Evolutionary conservation across 1,139 yeast species (phyloP).

Genomic region (Spathaspora sp.): DNA sequence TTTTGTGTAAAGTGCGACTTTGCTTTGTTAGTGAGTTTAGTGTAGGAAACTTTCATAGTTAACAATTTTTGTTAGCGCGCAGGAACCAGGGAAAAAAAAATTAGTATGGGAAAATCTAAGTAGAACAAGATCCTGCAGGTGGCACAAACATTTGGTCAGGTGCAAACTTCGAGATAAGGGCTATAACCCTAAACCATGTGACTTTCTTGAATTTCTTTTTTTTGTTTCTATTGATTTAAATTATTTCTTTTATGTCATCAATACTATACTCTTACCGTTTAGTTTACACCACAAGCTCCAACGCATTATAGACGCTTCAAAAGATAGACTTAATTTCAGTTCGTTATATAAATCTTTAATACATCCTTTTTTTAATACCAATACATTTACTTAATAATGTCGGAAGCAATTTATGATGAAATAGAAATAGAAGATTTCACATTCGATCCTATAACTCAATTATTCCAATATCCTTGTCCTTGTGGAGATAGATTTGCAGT

Average conservation of each 20-base stretch:
- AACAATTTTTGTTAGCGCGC: not conserved
- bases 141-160: not conserved
- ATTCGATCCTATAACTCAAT: constrained; percentile 74
- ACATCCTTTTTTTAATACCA: not conserved
- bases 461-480: constrained; percentile 95
- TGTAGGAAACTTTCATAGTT: not conserved
- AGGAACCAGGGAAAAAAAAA: not conserved
- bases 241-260: not conserved
- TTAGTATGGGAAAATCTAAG: not conserved
- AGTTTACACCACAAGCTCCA: not conserved
- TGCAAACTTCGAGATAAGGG: not conserved
- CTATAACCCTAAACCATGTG: constrained; percentile 5
- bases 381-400: constrained; percentile 10
- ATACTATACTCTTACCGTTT: not conserved
- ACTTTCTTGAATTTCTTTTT: constrained; percentile 5
- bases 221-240: not conserved
- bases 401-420: constrained; percentile 81
- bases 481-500: constrained; percentile 96
- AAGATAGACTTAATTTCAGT: not conserved
- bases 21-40: not conserved
- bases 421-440: constrained; percentile 97
- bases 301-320: not conserved
- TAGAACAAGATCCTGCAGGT: not conserved
- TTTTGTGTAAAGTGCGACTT: constrained; percentile 1
- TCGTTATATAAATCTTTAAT: not conserved